Conservation (phyloP, 495 filamentous ascomycete species). For the Neurospora sp. region DNA sequence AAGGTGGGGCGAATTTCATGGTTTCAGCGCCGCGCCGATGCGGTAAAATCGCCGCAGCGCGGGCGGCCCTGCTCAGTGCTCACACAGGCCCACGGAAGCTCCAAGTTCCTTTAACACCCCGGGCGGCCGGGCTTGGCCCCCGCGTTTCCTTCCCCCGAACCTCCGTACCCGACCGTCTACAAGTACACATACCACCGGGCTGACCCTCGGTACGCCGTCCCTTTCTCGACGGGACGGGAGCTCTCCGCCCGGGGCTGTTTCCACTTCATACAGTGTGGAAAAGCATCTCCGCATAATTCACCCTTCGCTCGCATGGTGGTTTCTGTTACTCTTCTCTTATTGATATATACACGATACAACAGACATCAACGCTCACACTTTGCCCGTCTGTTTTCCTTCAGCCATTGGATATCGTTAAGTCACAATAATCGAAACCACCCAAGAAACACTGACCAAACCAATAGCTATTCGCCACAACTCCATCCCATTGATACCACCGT, state of each 20-base stretch:
- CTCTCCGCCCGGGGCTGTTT: not conserved
- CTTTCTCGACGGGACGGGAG: not conserved
- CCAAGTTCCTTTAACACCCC: not conserved
- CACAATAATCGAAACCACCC: constrained; percentile 2
- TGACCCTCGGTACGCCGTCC: not conserved
- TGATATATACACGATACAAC: not conserved
- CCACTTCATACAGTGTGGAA: not conserved
- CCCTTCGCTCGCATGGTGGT: not conserved
- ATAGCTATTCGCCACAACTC: not conserved
- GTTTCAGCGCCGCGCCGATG: not conserved
- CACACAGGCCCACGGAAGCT: not conserved
- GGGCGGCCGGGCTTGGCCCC: not conserved
- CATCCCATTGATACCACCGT: not conserved
- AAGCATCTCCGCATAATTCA: not conserved
- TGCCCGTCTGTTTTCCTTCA: not conserved
- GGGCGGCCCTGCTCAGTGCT: not conserved
- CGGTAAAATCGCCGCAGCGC: not conserved
- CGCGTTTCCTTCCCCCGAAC: not conserved
- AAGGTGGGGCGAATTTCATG: constrained; percentile 23
- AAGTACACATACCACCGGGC: not conserved
- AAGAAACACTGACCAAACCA: constrained; percentile 2
- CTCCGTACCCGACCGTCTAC: not conserved
- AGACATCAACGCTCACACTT: not conserved
- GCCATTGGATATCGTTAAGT: not conserved
- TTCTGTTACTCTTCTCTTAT: not conserved